Base-by-base conservation (phyloP, 2,329 filamentous ascomycete genomes). In the Verticillium dahliae region DNA sequence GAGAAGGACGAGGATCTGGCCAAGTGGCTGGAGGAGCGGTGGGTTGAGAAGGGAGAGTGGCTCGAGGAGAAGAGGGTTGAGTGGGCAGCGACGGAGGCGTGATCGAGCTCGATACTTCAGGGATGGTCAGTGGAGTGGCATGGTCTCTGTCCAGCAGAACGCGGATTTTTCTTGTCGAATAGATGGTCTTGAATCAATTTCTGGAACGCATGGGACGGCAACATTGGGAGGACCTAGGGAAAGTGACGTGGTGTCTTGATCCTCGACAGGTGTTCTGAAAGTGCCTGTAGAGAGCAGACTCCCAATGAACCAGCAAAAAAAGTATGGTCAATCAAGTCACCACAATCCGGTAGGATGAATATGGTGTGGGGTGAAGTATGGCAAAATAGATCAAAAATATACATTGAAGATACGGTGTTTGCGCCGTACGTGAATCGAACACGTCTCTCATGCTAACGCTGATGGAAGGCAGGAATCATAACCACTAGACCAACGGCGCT, bases 1-100 rank as follows among this genome's bases (percentile, higher is more conserved):
- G 63, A 73, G 15, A 76, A 71, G n/a, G 81, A 84, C 59, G 77
- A 76, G 27, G 79, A 75, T 61, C 69, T 84, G 61, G 78, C 78
- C 11, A 76, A 74, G 63, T 85, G 82, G 82, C 70, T 85, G 27
- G 81, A 85, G 71, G 71, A 76, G 60, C 69, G 78, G 41, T 84
- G 81, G 81, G 67, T 83, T 33, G 79, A 81, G 67, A 85, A 84
- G 69, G 82, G 81, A 2, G 71, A 79, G 61, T 82, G 77, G 74
- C 69, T 85, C 34, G 80, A 83, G 62, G 68, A 64, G 50, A 77
- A 78, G 67, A 75, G 74, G 62, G 66, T 69, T 22, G 73, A 79
- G 67, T 81, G 78, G 78, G 69, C 70, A 18, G 60, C 45, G 45
- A 18, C 45, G 6, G 11, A 52, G 18, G 45, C 45, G 18, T 52